Base-by-base conservation (phyloP, 495 filamentous ascomycete genomes). In the Neurospora pannonica region DNA sequence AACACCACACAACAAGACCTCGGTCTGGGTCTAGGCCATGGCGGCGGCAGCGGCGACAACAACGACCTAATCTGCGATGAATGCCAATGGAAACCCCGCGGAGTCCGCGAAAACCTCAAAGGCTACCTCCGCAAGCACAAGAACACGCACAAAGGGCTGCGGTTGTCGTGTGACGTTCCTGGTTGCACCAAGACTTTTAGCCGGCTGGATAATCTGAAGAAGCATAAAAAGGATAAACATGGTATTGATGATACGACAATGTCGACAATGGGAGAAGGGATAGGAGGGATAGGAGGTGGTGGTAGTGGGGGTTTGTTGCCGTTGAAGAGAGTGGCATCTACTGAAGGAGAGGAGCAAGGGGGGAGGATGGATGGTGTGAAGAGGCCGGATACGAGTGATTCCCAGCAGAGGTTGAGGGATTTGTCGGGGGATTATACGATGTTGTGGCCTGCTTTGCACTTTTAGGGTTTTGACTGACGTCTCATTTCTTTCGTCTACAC, bases 201-300 rank as follows among this genome's bases (percentile, higher is more conserved):
- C 38, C 79, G 84, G 8, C 77, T 80, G 8, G 84, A 86, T 70
- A 86, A 86, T 71, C 77, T 85, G 10, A 82, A 83, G 42, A 81
- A 82, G 21, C 84, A 86, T 71, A 79, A 78, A 31, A 80, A 78
- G 74, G 84, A 83, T 17, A 83, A 83, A 73, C 81, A 83, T 67
- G 77, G 78, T 17, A 79, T 82, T 60, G 81, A 82, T 13, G 81
- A 82, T 19, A 39, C 70, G 2, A 34, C 28, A 19, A 31, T n/a
- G n/a, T n/a, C n/a, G n/a, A n/a, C n/a, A 46, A 10, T 42, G 6
- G 28, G 34, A 21, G 37, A 36, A 36, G 72, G 28, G 3, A n/a
- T 0, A n/a, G 42, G 17, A 2, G 13, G 39, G 15, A 13, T 28
- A 28, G 11, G 31, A 10, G 24, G n/a, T n/a, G 13, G 19, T n/a